phyloP scores from a whole-genome alignment of 495 filamentous ascomycete genomes.

The Jackrogersella multiformis region DNA sequence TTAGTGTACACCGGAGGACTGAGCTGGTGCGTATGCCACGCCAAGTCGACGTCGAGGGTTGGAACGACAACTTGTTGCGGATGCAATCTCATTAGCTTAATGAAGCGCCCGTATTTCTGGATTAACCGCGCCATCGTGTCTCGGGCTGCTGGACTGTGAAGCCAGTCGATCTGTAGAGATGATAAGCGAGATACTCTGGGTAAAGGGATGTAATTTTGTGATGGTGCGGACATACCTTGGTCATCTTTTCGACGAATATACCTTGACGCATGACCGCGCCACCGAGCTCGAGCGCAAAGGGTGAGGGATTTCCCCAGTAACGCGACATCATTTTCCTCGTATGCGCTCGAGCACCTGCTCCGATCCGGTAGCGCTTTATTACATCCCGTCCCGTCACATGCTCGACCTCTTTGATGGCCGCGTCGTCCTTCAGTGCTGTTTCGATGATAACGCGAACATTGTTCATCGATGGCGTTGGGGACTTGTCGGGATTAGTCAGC shows the following conservation, averaged over 20 bases:
- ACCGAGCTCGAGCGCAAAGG: constrained; percentile 77
- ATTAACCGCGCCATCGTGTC: constrained; percentile 74
- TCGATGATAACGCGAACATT: constrained; percentile 57
- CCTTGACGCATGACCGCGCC: constrained; percentile 84
- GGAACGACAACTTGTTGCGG: constrained; percentile 71
- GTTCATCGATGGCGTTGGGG: constrained; percentile 52
- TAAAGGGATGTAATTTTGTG: neutral
- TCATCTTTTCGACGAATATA: constrained; percentile 84
- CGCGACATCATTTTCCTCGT: constrained; percentile 79
- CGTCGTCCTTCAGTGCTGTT: constrained; percentile 43
- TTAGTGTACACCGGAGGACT: constrained; percentile 69
- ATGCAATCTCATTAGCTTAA: constrained; percentile 68
- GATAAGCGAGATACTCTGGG: neutral
- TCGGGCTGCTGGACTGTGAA: constrained; percentile 70
- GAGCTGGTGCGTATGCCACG: constrained; percentile 80
- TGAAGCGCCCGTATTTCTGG: constrained; percentile 75
- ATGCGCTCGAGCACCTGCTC: constrained; percentile 53
- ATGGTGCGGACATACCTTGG: constrained; percentile 49
- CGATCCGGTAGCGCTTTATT: constrained; percentile 28
- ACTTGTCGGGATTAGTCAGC: constrained; percentile 38
- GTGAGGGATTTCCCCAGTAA: constrained; percentile 80
- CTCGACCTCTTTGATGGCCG: constrained; percentile 45
- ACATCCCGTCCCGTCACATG: constrained; percentile 2
- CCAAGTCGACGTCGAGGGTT: constrained; percentile 88
- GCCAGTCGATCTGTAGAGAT: constrained; percentile 67